phyloP scores from a whole-genome alignment of 1,284 basidiomycete species.

The Ceratobasidium sp. region DNA sequence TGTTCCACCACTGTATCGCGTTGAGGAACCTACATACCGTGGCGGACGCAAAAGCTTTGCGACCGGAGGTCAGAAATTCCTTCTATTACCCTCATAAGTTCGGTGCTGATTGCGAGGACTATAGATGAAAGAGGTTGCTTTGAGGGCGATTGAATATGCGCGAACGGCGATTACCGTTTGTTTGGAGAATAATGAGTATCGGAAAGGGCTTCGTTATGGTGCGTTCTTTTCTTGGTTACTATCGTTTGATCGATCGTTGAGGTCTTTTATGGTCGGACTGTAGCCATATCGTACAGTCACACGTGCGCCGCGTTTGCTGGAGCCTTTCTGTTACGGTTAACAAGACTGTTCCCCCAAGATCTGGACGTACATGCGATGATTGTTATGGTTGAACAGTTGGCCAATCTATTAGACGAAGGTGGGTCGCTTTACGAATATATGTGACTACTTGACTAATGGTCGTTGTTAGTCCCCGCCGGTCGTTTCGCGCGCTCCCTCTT shows the following conservation, averaged over 20 bases:
- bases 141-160: slow-evolving; percentile 50
- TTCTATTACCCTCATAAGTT: too few species aligned
- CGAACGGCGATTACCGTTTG: slow-evolving; percentile 49
- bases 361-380: slow-evolving; percentile 50
- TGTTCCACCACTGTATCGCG: slow-evolving; percentile 50
- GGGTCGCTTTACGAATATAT: neutral
- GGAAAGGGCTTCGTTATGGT: slow-evolving; percentile 50
- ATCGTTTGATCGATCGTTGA: too few species aligned
- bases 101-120: neutral
- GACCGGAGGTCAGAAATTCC: slow-evolving; percentile 41
- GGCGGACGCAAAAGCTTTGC: slow-evolving; percentile 47
- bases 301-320: slow-evolving; percentile 51
- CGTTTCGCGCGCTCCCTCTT: slow-evolving; percentile 32
- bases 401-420: slow-evolving; percentile 49
- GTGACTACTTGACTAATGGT: neutral
- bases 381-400: slow-evolving; percentile 48
- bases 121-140: slow-evolving; percentile 49
- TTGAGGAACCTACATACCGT: slow-evolving; percentile 49
- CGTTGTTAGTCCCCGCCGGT: slow-evolving; percentile 28
- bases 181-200: slow-evolving; percentile 49
- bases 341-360: slow-evolving; percentile 50
- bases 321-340: slow-evolving; percentile 50
- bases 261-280: neutral
- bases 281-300: slow-evolving; percentile 51
- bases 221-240: neutral